Conservation (phyloP, 495 filamentous ascomycete genomes). For the Penicillium coffeae region DNA sequence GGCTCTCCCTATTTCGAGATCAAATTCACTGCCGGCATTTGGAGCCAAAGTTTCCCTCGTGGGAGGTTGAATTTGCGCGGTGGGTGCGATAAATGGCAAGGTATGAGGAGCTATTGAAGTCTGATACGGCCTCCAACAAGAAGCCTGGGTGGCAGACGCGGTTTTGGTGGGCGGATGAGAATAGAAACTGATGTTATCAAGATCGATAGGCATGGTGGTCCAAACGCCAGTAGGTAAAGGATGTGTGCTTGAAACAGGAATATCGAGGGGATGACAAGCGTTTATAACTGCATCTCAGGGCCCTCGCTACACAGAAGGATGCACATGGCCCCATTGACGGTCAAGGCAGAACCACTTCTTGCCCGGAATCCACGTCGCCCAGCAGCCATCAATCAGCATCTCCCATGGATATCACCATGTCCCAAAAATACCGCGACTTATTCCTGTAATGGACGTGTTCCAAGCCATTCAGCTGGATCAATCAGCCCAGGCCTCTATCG, state of each 20-base stretch:
- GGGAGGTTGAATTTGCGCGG: background rate
- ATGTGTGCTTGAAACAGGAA: background rate
- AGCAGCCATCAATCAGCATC: background rate
- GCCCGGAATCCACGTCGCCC: background rate
- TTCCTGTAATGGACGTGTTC: background rate
- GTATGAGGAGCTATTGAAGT: background rate
- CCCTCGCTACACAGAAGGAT: background rate
- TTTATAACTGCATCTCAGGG: background rate
- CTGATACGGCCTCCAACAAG: background rate
- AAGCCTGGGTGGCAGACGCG: background rate
- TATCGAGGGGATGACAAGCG: background rate
- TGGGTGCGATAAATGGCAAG: background rate
- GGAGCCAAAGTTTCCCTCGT: background rate
- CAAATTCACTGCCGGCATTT: background rate
- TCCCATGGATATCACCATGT: background rate
- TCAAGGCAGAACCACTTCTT: background rate
- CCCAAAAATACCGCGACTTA: background rate
- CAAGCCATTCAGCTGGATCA: background rate
- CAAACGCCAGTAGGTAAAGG: background rate
- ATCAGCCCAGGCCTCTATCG: background rate
- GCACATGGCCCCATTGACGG: background rate
- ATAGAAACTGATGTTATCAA: background rate
- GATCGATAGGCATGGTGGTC: background rate
- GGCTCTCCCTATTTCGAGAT: background rate
- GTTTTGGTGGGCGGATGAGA: background rate